Conservation (phyloP, 75 land plant genomes). For the Isoetes taiwanensis region DNA sequence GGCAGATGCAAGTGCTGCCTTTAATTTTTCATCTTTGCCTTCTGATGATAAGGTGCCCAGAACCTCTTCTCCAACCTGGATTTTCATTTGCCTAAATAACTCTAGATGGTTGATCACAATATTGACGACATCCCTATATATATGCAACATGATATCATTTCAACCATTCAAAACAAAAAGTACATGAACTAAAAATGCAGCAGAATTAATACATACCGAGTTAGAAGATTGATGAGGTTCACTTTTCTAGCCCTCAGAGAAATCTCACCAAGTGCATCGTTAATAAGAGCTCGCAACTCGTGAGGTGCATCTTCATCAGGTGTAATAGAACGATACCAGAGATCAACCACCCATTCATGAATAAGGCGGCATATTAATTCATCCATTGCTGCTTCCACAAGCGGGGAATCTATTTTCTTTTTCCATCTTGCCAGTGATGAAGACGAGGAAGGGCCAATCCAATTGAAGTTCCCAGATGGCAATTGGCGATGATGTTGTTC, state of each 20-base stretch:
- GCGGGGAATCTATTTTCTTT: conserved; percentile 65
- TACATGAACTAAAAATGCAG: no score
- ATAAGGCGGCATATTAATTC: conserved; percentile 55
- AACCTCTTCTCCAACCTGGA: conserved; percentile 56
- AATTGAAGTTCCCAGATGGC: not conserved
- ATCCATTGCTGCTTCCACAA: conserved; percentile 65
- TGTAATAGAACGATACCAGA: conserved; percentile 82
- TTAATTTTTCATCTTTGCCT: conserved; percentile 85
- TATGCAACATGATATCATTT: conserved; percentile 3
- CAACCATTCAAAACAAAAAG: not conserved
- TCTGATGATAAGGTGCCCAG: conserved; percentile 66
- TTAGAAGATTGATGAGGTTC: conserved; percentile 73
- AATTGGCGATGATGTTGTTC: conserved; percentile 30
- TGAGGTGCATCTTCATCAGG: conserved; percentile 82
- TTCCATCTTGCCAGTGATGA: conserved; percentile 31
- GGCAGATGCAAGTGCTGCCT: conserved; percentile 44
- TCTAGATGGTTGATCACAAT: conserved; percentile 78
- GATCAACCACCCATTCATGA: conserved; percentile 65
- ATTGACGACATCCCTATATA: conserved; percentile 72
- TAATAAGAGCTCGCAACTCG: conserved; percentile 45
- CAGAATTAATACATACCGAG: conserved; percentile 45
- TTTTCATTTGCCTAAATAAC: conserved; percentile 64
- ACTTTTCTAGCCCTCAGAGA: conserved; percentile 55
- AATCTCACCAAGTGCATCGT: conserved; percentile 67
- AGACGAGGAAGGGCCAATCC: not conserved